A percentile compares a stretch with the other conserved stretches of the same genome.
Conservation (phyloP, 1,139 yeast species). For the Blastobotrys apis region DNA sequence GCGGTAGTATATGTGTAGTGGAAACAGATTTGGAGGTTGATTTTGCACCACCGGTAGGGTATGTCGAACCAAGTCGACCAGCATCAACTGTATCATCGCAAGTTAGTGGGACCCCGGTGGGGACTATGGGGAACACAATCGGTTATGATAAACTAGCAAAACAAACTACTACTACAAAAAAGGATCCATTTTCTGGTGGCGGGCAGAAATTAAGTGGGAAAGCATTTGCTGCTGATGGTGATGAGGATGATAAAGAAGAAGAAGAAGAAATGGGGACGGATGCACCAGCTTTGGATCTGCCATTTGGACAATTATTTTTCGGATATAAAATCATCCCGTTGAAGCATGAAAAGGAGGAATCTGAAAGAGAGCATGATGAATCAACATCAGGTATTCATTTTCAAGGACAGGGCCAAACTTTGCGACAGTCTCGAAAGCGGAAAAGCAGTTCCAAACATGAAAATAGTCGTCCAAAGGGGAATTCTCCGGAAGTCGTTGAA, state of each 20-base stretch:
- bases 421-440: constrained; percentile 71
- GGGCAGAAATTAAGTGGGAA: constrained; percentile 77
- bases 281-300: constrained; percentile 68
- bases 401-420: constrained; percentile 40
- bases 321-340: constrained; percentile 89
- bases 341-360: constrained; percentile 43
- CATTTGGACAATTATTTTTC: constrained; percentile 84
- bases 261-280: constrained; percentile 48
- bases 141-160: constrained; percentile 53
- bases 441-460: constrained; percentile 46
- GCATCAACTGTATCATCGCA: constrained; percentile 26
- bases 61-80: constrained; percentile 64
- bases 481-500: constrained; percentile 66
- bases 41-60: constrained; percentile 98
- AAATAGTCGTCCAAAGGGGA: constrained; percentile 23
- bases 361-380: constrained; percentile 35
- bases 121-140: constrained; percentile 76
- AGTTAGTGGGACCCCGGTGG: constrained; percentile 38
- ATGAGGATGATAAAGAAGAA: constrained; percentile 25
- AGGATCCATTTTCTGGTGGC: constrained; percentile 49
- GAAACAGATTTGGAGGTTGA: constrained; percentile 97
- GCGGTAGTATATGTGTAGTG: constrained; percentile 79
- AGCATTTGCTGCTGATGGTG: constrained; percentile 27
- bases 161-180: constrained; percentile 12
- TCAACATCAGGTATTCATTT: constrained; percentile 36